A percentile compares a stretch with the other conserved stretches of the same genome.
These are phyloP conservation scores for Leucosporidium scottii DNA, from an alignment of 768 basidiomycete species.

Conservation along the genomic window DNA sequence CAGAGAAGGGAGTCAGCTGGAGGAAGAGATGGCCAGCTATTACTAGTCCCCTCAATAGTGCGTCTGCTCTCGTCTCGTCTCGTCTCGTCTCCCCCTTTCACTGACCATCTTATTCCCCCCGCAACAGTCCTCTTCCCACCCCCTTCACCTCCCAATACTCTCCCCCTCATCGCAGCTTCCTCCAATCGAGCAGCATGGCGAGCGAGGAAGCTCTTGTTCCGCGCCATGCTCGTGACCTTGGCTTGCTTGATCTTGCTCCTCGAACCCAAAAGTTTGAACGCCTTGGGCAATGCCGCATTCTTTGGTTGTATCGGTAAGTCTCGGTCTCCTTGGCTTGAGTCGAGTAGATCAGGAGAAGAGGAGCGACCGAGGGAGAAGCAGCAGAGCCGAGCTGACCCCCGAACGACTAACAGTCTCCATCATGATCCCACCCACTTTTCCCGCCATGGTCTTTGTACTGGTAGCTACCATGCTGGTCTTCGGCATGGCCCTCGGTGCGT, in stretches of 20 bases:
- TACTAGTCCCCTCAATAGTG: no score
- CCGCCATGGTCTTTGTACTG: constrained; percentile 16
- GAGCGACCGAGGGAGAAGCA: background rate
- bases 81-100: no score
- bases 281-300: constrained; percentile 18
- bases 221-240: constrained; percentile 10
- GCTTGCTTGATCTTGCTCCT: constrained; percentile 14
- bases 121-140: background rate
- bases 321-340: background rate
- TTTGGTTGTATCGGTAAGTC: constrained; percentile 11
- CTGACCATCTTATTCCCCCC: no score
- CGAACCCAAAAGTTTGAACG: background rate
- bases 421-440: constrained; percentile 27
- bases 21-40: no score
- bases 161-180: background rate
- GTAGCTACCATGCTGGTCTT: constrained; percentile 14
- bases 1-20: no score
- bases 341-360: no score
- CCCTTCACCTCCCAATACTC: background rate
- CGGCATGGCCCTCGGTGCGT: constrained; percentile 37
- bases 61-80: no score
- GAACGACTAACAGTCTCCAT: background rate
- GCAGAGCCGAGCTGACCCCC: background rate
- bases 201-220: constrained; percentile 11
- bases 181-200: constrained; percentile 4